These are phyloP conservation scores for Ascochyta fabae DNA, from an alignment of 2,329 filamentous ascomycete genomes.

Conservation along the genomic window DNA sequence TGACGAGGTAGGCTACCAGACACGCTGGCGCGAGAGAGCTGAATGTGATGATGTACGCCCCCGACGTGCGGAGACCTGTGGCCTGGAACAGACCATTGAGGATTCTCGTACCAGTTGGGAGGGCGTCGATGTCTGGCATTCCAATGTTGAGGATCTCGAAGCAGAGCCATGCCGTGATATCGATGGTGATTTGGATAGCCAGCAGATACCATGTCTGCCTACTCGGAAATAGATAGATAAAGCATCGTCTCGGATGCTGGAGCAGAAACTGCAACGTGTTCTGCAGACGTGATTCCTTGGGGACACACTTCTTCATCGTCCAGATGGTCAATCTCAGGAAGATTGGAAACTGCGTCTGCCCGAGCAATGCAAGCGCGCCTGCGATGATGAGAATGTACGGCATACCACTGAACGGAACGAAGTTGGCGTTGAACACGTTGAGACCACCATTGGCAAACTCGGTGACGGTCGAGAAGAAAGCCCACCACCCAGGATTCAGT, in stretches of 20 bases:
- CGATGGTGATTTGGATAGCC: constrained; percentile 65
- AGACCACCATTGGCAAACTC: constrained; percentile 62
- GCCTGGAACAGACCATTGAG: constrained; percentile 72
- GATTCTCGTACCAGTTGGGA: constrained; percentile 62
- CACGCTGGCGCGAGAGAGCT: constrained; percentile 62
- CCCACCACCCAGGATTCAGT: constrained; percentile 44
- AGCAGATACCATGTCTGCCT: constrained; percentile 71
- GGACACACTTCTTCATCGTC: constrained; percentile 58
- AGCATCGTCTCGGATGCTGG: constrained; percentile 68
- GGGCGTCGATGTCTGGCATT: constrained; percentile 61
- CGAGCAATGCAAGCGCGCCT: constrained; percentile 58
- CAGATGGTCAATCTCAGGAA: constrained; percentile 66
- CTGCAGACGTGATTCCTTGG: constrained; percentile 47
- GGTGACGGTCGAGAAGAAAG: constrained; percentile 55
- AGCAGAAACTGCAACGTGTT: constrained; percentile 64
- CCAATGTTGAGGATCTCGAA: constrained; percentile 72
- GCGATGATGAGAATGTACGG: constrained; percentile 57
- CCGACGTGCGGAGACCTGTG: constrained; percentile 66
- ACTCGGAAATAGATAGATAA: constrained; percentile 69
- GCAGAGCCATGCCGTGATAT: constrained; percentile 68
- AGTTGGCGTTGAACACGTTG: constrained; percentile 63
- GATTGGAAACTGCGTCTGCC: constrained; percentile 64
- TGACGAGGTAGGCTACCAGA: constrained; percentile 66
- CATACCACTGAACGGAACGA: constrained; percentile 63
- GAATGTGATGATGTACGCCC: constrained; percentile 70